A percentile compares a stretch with the other conserved stretches of the same genome.
These are phyloP conservation scores for Paulownia fortunei DNA, from an alignment of 257 asterid genomes.

Conservation along the genomic window DNA sequence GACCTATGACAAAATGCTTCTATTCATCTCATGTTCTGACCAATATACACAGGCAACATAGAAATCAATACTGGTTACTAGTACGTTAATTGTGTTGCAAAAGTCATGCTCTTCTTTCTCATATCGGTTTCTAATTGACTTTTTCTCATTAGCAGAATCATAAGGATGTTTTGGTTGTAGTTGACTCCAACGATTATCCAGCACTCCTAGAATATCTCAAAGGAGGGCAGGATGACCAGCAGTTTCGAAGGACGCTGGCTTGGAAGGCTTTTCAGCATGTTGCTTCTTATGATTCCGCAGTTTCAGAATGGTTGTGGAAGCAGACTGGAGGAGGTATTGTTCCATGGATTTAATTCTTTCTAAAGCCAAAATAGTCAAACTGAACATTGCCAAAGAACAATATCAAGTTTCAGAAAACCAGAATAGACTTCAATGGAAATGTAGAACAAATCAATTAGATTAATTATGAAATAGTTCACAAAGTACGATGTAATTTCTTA, in stretches of 20 bases:
- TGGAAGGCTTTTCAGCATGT: conserved; percentile 98
- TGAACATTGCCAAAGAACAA: background rate
- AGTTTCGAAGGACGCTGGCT: conserved; percentile 75
- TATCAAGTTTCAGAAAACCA: background rate
- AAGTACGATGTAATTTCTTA: conserved; percentile 3
- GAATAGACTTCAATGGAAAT: background rate
- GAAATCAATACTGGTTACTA: conserved; percentile 2
- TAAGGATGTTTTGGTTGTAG: conserved; percentile 92
- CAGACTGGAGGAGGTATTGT: conserved; percentile 77
- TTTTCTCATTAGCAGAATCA: conserved; percentile 72
- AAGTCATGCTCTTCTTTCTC: background rate
- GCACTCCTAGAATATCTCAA: conserved; percentile 74
- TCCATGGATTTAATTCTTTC: conserved; percentile 8
- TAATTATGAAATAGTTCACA: background rate
- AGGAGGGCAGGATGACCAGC: conserved; percentile 63
- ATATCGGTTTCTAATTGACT: conserved; percentile 14
- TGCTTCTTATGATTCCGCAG: conserved; percentile 99
- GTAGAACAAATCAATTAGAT: conserved; percentile 7
- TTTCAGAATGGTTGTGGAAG: conserved; percentile 98
- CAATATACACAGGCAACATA: background rate
- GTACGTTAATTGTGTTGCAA: conserved; percentile 2
- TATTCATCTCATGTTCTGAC: background rate
- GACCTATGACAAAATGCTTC: background rate
- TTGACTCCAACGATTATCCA: conserved; percentile 86
- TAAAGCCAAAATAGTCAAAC: conserved; percentile 7